Conservation (phyloP, 805 yeast genomes). For the Kuraishia borneana region DNA sequence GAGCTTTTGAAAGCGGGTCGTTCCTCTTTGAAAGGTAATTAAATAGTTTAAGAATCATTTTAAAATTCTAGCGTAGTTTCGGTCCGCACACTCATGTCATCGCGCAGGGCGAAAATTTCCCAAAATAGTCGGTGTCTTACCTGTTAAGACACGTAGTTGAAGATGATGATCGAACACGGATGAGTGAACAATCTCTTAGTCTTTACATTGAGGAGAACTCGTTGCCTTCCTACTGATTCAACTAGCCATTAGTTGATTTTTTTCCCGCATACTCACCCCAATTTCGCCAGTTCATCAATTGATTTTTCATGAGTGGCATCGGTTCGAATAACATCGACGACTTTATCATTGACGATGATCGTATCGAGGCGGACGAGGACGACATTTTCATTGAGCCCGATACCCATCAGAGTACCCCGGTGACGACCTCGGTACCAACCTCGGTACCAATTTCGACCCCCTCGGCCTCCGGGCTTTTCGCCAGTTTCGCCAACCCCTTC, state of each 20-base stretch:
- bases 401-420: neutral
- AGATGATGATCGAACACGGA: slow-evolving; percentile 11
- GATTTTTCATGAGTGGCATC: neutral
- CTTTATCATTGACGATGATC: slow-evolving; percentile 11
- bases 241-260: neutral
- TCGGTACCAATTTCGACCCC: slow-evolving; percentile 3
- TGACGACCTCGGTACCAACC: slow-evolving; percentile 1
- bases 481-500: slow-evolving; percentile 23
- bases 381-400: slow-evolving; percentile 23
- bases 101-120: too few species aligned
- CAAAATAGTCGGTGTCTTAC: too few species aligned
- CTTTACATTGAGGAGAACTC: slow-evolving; percentile 10
- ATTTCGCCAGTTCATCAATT: neutral
- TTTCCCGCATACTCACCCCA: neutral
- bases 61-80: too few species aligned
- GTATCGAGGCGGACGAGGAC: slow-evolving; percentile 12
- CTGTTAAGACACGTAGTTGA: slow-evolving; percentile 2
- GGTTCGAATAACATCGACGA: slow-evolving; percentile 4
- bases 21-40: slow-evolving; percentile 71
- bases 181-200: slow-evolving; percentile 17
- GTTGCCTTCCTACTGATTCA: slow-evolving; percentile 16
- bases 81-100: too few species aligned
- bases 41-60: too few species aligned
- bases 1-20: slow-evolving; percentile 95
- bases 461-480: slow-evolving; percentile 8